Evolutionary conservation across 257 asterid genomes (phyloP), one percentile per base, ranked within the genome.

Genomic region (Nicotiana obtusifolia): DNA sequence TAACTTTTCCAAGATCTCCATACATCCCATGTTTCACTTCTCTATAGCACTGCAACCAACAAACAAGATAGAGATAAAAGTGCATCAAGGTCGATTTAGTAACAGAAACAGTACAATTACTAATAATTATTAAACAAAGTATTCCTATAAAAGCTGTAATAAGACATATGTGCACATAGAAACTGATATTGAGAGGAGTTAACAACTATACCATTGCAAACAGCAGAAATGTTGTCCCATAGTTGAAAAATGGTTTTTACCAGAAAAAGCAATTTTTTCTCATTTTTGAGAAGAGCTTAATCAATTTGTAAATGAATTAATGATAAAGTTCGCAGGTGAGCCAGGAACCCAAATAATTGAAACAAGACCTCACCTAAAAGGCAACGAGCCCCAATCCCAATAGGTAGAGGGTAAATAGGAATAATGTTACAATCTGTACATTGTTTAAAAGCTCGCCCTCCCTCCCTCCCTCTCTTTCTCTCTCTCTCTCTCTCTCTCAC

Each of bases 21-120:
- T 92, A 95, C 94, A 85, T 91, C 54, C 97, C 99, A 1, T 87
- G 90, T 76, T 85, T 84, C 76, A 92, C 86, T 88, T 92, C 98
- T 88, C 82, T 85, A 84, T 94, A 92, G 91, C 94, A 93, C 98
- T 94, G 97, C 71, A 75, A 77, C 76, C 56, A 78, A 56, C 26
- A 82, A 79, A 77, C 20, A 54, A 66, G 1, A 84, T 37, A 13
- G n/a, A 69, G 37, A 80, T 7, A 82, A 47, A 75, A 22, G 26
- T 24, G 44, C 61, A 75, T 47, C 10, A 41, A 59, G 1, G 56
- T 49, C 16, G 31, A 76, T 59, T 65, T 53, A 33, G 65, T 26
- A 24, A 59, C 44, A 35, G 54, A 30, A 52, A 77, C 19, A 53
- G 20, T 49, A 78, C 28, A 24, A n/a, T 37, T 57, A 33, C 33